phyloP scores from a whole-genome alignment of 2,329 filamentous ascomycete genomes.

The Cladophialophora bantiana region DNA sequence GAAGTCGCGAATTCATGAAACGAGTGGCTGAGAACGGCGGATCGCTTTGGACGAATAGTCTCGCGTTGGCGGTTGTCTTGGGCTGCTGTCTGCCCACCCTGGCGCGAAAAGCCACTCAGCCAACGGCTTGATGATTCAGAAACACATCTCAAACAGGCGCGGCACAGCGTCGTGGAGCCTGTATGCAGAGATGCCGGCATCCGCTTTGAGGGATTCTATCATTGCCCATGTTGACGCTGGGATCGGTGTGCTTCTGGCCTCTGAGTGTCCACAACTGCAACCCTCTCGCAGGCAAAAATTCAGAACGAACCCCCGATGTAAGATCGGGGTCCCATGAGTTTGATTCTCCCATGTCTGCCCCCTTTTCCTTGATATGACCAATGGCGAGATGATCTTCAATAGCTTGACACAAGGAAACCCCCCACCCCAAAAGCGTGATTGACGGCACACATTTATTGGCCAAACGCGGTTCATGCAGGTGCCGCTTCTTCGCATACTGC shows the following conservation, averaged over 20 bases:
- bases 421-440: conserved; percentile 32
- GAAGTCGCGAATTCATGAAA: conserved; percentile 37
- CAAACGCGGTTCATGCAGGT: conserved; percentile 9
- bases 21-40: conserved; percentile 39
- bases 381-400: conserved; percentile 28
- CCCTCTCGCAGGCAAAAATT: conserved; percentile 18
- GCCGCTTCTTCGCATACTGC: conserved; percentile 10
- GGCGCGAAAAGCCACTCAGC: conserved; percentile 31
- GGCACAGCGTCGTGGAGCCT: conserved; percentile 22
- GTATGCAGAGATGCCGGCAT: conserved; percentile 14
- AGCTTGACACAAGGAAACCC: conserved; percentile 23
- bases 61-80: conserved; percentile 31
- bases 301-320: conserved; percentile 24
- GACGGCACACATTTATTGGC: conserved; percentile 12
- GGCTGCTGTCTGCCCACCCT: conserved; percentile 25
- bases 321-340: conserved; percentile 11
- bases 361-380: conserved; percentile 22
- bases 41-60: conserved; percentile 30
- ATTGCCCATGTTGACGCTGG: conserved; percentile 16
- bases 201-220: not conserved
- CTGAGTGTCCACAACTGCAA: conserved; percentile 17
- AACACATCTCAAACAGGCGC: conserved; percentile 41
- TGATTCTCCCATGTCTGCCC: conserved; percentile 19
- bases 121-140: conserved; percentile 31
- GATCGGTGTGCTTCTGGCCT: conserved; percentile 4